Conservation (phyloP, 1,284 basidiomycete genomes). For the Sanguinoderma infundibulare region DNA sequence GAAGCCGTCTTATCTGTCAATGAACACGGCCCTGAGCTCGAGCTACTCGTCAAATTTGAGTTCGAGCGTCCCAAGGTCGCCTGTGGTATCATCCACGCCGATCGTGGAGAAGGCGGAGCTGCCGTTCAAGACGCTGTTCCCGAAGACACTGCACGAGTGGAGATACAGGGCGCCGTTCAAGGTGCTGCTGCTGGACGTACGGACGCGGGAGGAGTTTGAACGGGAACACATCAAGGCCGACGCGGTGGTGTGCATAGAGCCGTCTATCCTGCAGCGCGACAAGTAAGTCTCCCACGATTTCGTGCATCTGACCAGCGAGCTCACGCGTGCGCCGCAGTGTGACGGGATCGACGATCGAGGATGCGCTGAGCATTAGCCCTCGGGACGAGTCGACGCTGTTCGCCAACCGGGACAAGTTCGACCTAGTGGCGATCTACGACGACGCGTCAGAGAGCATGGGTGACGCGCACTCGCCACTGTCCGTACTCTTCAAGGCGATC, state of each 20-base stretch:
- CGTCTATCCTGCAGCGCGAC: slow-evolving; percentile 70
- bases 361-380: slow-evolving; percentile 76
- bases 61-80: slow-evolving; percentile 31
- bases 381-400: slow-evolving; percentile 76
- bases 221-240: slow-evolving; percentile 72
- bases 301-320: background rate
- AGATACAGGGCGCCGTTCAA: slow-evolving; percentile 58
- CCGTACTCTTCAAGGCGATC: slow-evolving; percentile 68
- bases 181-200: slow-evolving; percentile 84
- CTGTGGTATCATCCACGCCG: slow-evolving; percentile 31
- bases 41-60: background rate
- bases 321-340: slow-evolving; percentile 51
- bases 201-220: slow-evolving; percentile 79
- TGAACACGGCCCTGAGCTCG: slow-evolving; percentile 22
- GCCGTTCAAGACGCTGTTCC: slow-evolving; percentile 58
- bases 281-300: slow-evolving; percentile 53
- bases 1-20: slow-evolving; percentile 52
- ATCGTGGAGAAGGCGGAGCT: slow-evolving; percentile 48
- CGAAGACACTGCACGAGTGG: slow-evolving; percentile 66
- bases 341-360: slow-evolving; percentile 71
- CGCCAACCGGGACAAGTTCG: slow-evolving; percentile 83
- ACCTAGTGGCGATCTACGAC: slow-evolving; percentile 92
- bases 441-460: slow-evolving; percentile 65
- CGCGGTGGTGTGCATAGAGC: slow-evolving; percentile 86
- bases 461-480: slow-evolving; percentile 53